Base-by-base conservation (phyloP, 78 protist genomes). In the Dictyostelium capitatum region DNA sequence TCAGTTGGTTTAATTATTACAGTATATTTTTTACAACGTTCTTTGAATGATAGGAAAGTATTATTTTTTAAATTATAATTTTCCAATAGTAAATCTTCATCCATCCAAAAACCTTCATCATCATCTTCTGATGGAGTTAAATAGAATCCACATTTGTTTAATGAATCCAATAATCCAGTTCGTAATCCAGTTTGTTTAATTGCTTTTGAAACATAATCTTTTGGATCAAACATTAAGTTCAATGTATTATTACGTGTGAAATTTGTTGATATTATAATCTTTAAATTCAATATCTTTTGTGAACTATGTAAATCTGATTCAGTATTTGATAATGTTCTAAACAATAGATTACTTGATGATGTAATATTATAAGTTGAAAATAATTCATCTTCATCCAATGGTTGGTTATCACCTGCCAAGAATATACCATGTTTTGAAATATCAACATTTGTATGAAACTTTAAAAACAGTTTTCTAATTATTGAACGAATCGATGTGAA, bases 61-160 rank as follows among this genome's bases (percentile, higher is more conserved):
- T 41, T 9, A 65, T 64, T 87, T 43, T 77, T 56, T 41, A 87
- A 25, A 77, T 50, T 82, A 50, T 87, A 87, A 62, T 23, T 43
- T 23, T 75, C 83, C 5, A 87, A 43, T 25, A 57, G 12, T 17
- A 32, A 48, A 17, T 87, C 93, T 65, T 87, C 93, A 51, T 87
- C 93, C 93, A 87, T 74, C 93, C 93, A 87, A 64, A 87, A 87
- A 50, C 93, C 93, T 12, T 87, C 93, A 32, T 87, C 93, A 30
- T 87, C 93, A 65, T 87, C 93, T 46, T 87, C 93, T 7, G 43
- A 20, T 11, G 93, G 93, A 10, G 93, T 87, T 28, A 87, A 43
- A 23, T 65, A 87, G 79, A 87, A 87, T 5, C 93, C 93, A 50
- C 93, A 87, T 77, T 87, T 87, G 28, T 87, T 87, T 25, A 77